Percentiles rank a stretch among this genome's conserved stretches.
Evolutionary conservation across 768 basidiomycete genomes (phyloP).

Genomic region (Mycena galopus): DNA sequence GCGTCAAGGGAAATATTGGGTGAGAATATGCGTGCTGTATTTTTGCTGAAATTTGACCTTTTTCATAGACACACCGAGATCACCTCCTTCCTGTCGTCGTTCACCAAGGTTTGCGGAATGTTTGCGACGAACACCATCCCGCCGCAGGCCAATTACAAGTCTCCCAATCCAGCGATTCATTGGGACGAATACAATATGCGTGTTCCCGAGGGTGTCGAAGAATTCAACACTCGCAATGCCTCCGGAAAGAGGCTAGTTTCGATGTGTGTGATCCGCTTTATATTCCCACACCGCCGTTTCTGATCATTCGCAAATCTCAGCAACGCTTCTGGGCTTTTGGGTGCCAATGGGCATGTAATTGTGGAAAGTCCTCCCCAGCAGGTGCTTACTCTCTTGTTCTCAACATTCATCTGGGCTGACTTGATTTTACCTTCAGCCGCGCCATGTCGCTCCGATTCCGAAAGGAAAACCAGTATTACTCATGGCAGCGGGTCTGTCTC

Average conservation of each 20-base stretch:
- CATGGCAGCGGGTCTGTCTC: constrained; percentile 53
- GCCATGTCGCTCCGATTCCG: background rate
- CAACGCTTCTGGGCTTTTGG: constrained; percentile 54
- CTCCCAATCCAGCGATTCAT: constrained; percentile 48
- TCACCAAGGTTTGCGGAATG: constrained; percentile 51
- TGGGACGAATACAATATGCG: constrained; percentile 45
- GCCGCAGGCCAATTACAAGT: constrained; percentile 37
- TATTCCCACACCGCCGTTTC: constrained; percentile 16
- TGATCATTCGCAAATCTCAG: constrained; percentile 10
- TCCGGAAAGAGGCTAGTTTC: constrained; percentile 5
- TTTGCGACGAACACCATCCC: constrained; percentile 44
- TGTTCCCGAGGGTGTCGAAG: background rate
- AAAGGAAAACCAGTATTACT: constrained; percentile 43
- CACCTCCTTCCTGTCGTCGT: constrained; percentile 50
- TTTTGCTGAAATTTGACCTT: background rate
- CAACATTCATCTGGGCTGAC: background rate
- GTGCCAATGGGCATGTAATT: constrained; percentile 57
- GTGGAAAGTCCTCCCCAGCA: constrained; percentile 48
- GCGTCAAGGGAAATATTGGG: constrained; percentile 63
- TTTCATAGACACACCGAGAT: constrained; percentile 48
- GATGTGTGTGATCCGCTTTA: background rate
- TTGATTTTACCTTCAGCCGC: background rate
- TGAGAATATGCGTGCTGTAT: constrained; percentile 20
- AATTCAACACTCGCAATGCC: background rate
- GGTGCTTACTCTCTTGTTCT: background rate